Percentiles rank a stretch among this genome's conserved stretches.
Evolutionary conservation across 768 basidiomycete genomes (phyloP).

Genomic region (Roridomyces roridus): DNA sequence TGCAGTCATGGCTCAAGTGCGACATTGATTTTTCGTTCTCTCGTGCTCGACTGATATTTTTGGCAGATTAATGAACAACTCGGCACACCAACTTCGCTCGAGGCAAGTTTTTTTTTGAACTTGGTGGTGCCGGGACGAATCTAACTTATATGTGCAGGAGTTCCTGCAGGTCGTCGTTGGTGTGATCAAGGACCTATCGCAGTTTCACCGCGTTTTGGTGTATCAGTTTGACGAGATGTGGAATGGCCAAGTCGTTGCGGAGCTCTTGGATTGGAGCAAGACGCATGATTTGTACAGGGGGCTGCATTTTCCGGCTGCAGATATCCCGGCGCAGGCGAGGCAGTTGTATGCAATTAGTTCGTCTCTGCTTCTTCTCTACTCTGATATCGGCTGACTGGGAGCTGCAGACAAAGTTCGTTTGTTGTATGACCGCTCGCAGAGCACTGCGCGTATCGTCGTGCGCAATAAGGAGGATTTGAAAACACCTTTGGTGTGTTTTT

Average conservation of each 20-base stretch:
- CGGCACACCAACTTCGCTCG: too few species aligned
- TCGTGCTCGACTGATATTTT: too few species aligned
- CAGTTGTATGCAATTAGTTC: slow-evolving; percentile 71
- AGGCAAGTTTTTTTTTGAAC: too few species aligned
- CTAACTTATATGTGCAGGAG: too few species aligned
- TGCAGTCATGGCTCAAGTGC: slow-evolving; percentile 73
- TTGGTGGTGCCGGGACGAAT: slow-evolving; percentile 65
- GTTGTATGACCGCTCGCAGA: slow-evolving; percentile 74
- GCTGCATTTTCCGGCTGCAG: slow-evolving; percentile 71
- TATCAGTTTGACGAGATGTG: slow-evolving; percentile 85
- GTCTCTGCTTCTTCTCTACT: slow-evolving; percentile 21
- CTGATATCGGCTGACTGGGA: neutral
- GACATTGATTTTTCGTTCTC: too few species aligned
- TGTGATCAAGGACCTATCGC: slow-evolving; percentile 75
- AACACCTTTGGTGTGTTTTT: slow-evolving; percentile 58
- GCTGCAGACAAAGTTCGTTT: slow-evolving; percentile 73
- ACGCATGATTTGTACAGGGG: slow-evolving; percentile 78
- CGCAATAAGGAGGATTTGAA: slow-evolving; percentile 68
- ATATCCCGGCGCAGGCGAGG: slow-evolving; percentile 76
- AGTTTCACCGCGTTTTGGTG: slow-evolving; percentile 81
- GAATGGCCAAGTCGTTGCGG: slow-evolving; percentile 81
- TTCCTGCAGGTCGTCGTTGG: slow-evolving; percentile 80
- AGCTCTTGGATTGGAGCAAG: slow-evolving; percentile 79
- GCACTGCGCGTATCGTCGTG: slow-evolving; percentile 76
- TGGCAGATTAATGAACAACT: slow-evolving; percentile 86